Evolutionary conservation across 2,329 filamentous ascomycete species (phyloP), one percentile per base, ranked within the genome.

Genomic region (Sordariomycetes sp.): DNA sequence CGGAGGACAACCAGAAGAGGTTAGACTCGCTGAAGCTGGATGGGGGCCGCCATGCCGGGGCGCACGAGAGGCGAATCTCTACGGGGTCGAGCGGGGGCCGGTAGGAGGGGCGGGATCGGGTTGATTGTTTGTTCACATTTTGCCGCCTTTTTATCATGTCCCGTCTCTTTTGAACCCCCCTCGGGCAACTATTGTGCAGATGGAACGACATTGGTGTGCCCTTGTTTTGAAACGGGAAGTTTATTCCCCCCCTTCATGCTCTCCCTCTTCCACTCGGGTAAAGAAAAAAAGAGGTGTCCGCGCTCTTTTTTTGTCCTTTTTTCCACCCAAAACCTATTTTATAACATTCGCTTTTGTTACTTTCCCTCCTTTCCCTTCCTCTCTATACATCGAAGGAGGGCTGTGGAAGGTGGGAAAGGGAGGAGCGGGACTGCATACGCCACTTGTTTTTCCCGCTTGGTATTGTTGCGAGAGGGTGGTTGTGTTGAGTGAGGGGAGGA

Each of bases 21-120:
- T 79, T 97, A 63, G 90, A 96, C 71, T 91, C 90, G 56, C 77
- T 97, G 64, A 90, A 94, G 69, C 77, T 97, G 66, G 88, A 95
- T 69, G 92, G 97, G 70, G 88, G 65, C 58, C 72, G 75, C 61
- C 56, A 77, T 61, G 74, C 77, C 32, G 68, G 68, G 53, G 66
- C 74, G 58, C 80, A 83, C 64, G 82, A 85, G 67, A 78, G 81
- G 62, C 79, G 85, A 68, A 77, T 72, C 64, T 84, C 81, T 62
- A 76, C 77, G 65, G 75, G 80, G 60, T 82, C 78, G 64, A 24
- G 45, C 45, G 45, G 20, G 20, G 45, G 45, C 45, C 45, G 45
- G 45, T 50, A 20, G 24, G 10, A 22, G 25, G 42, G 56, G 28
- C 25, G 54, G 20, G 17, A 25, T 12, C 25, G 10, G 51, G 28